Evolutionary conservation across 2,329 filamentous ascomycete genomes (phyloP), one percentile per base, ranked within the genome.

Genomic region (Piedraia hortae): DNA sequence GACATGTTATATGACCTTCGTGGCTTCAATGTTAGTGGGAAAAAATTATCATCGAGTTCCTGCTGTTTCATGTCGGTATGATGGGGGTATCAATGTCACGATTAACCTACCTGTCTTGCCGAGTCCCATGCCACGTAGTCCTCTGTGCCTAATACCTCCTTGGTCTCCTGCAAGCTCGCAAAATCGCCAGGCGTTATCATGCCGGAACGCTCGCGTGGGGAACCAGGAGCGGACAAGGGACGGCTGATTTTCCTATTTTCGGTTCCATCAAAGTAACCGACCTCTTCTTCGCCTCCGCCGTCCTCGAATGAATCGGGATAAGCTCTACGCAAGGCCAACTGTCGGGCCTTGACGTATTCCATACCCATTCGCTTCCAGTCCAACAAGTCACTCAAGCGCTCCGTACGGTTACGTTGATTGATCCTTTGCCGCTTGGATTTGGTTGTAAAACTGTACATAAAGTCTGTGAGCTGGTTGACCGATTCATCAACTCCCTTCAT

Each of bases 101-200:
- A n/a, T 18, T 7, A 25, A 78, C 80, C 71, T 61, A 93, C 39
- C 31, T 42, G 38, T 24, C 42, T 39, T 72, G 82, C 85, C 27
- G 93, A 54, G 51, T 88, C 90, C 85, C 85, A 97, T 14, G 82
- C 73, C 39, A 93, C 77, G 45, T 97, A 93, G 42, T 97, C 85
- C 48, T 97, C 85, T 0, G 85, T 93, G 50, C 60, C 85, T 34
- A 97, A 51, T 1, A 82, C 80, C 46, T 97, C 85, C 19, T 71
- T 70, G 19, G 78, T 77, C 48, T 97, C 85, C 48, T 93, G 85
- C 25, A 97, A 54, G 34, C 77, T 90, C 13, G 78, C 85, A 56
- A 93, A 93, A 46, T 97, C 85, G 20, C 85, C 85, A 5, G 85
- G 85, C 1, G 85, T 97, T 85, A 97, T 93, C 78, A 91, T 90